A percentile compares a stretch with the other conserved stretches of the same genome.
Evolutionary conservation across 1,284 basidiomycete genomes (phyloP).

Genomic region (Rhodotorula mucilaginosa): DNA sequence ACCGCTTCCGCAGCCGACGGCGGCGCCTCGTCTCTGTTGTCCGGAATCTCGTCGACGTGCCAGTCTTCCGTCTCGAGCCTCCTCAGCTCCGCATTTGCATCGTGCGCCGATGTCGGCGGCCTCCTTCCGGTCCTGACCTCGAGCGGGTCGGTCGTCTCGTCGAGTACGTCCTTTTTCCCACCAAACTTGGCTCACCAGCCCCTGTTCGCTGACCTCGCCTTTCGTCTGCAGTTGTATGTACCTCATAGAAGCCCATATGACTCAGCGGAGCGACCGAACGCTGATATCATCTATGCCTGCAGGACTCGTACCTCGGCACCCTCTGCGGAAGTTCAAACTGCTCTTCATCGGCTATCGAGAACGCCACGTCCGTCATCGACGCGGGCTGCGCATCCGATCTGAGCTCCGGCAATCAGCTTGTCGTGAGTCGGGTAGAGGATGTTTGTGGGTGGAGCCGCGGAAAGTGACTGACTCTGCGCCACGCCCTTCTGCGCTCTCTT

Average conservation of each 20-base stretch:
- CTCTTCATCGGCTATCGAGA: constrained; percentile 4
- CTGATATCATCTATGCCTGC: background rate
- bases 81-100: constrained; percentile 10
- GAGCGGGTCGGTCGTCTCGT: constrained; percentile 4
- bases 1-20: background rate
- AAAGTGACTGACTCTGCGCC: background rate
- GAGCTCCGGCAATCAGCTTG: constrained; percentile 3
- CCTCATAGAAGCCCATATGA: background rate
- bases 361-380: constrained; percentile 17
- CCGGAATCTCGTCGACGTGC: constrained; percentile 8
- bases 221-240: background rate
- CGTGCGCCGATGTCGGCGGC: constrained; percentile 11
- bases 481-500: background rate
- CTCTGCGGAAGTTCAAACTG: constrained; percentile 19
- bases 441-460: background rate
- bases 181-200: background rate
- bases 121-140: constrained; percentile 17
- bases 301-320: constrained; percentile 23
- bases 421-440: constrained; percentile 7
- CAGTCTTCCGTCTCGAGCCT: background rate
- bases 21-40: background rate
- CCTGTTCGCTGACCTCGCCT: background rate
- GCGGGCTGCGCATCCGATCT: constrained; percentile 26
- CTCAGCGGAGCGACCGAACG: background rate
- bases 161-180: background rate